Conservation (phyloP, 805 yeast genomes). For the Candida ascalaphidarum region DNA sequence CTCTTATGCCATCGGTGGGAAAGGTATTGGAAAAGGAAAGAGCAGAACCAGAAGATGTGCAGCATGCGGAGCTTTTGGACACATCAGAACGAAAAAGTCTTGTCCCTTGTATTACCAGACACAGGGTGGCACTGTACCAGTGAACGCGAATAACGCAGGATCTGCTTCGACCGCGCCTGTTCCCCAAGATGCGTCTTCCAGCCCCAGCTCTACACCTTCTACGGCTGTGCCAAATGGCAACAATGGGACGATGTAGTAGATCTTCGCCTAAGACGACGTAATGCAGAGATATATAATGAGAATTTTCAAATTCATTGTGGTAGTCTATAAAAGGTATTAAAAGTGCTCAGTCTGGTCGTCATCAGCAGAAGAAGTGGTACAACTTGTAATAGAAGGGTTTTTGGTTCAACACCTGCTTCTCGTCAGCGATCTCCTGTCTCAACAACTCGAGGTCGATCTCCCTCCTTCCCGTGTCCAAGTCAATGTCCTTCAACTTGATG, state of each 20-base stretch:
- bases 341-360: no score
- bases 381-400: constrained; percentile 9
- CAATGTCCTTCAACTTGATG: constrained; percentile 26
- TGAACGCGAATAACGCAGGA: no score
- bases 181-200: background rate
- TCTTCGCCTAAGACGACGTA: no score
- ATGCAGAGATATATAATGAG: no score
- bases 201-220: background rate
- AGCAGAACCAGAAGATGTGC: constrained; percentile 79
- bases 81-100: constrained; percentile 81
- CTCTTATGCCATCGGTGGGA: constrained; percentile 44
- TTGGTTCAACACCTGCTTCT: constrained; percentile 4
- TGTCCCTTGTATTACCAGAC: constrained; percentile 71
- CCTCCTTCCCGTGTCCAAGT: constrained; percentile 37
- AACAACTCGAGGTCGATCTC: constrained; percentile 26
- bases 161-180: no score
- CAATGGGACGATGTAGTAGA: background rate
- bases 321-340: no score
- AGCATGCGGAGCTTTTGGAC: constrained; percentile 93
- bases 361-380: constrained; percentile 7
- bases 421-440: constrained; percentile 18
- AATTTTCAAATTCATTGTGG: no score
- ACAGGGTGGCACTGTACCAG: constrained; percentile 18
- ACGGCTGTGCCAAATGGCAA: background rate
- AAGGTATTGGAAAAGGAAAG: constrained; percentile 66